Percentiles rank a stretch among this genome's conserved stretches.
These are phyloP conservation scores for Lactuca sativa DNA, from an alignment of 129 eudicot genomes.

Conservation along the genomic window DNA sequence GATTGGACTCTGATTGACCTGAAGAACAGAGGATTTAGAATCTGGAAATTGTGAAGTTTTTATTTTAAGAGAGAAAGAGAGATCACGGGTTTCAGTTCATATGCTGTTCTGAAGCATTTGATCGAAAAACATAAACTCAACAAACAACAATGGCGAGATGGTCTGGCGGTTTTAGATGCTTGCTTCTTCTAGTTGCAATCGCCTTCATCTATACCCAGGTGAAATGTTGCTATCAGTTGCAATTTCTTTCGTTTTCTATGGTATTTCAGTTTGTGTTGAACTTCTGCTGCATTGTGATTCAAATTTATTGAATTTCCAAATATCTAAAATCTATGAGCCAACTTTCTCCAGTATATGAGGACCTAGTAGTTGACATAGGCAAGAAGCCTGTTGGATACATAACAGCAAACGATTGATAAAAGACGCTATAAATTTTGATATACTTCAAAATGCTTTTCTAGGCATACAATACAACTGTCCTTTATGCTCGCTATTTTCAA, in stretches of 20 bases:
- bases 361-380: too few species aligned
- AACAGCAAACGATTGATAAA: too few species aligned
- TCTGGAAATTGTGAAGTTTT: background rate
- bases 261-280: background rate
- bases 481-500: too few species aligned
- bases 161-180: constrained; percentile 55
- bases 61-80: background rate
- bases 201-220: constrained; percentile 92
- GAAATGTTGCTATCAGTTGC: background rate
- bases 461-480: background rate
- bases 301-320: background rate
- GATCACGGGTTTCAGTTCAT: constrained; percentile 26
- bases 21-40: constrained; percentile 19
- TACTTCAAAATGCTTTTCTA: background rate
- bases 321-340: background rate
- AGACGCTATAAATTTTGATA: background rate
- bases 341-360: background rate
- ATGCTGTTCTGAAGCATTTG: constrained; percentile 19
- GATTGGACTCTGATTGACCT: constrained; percentile 14
- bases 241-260: background rate
- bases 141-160: constrained; percentile 32
- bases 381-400: too few species aligned
- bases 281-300: background rate
- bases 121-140: background rate
- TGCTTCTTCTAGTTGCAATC: constrained; percentile 61